These are phyloP conservation scores for Sporisorium reilianum DNA, from an alignment of 1,284 basidiomycete genomes.

Conservation along the genomic window DNA sequence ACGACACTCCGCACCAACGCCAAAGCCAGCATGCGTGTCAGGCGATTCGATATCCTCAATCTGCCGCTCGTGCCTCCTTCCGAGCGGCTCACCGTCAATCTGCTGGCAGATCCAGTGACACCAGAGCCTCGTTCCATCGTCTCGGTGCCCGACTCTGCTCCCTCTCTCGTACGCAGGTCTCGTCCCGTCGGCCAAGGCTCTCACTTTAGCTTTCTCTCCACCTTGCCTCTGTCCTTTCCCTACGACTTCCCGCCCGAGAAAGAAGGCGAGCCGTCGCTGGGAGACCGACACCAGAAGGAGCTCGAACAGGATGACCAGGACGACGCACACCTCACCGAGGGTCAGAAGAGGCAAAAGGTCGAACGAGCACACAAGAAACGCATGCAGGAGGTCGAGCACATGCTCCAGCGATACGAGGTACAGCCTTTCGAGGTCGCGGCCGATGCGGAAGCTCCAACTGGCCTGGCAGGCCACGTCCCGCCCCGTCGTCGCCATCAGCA, in stretches of 20 bases:
- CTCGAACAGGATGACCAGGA: slow-evolving; percentile 24
- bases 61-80: slow-evolving; percentile 77
- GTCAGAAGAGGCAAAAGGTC: slow-evolving; percentile 39
- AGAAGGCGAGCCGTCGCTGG: slow-evolving; percentile 44
- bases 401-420: slow-evolving; percentile 56
- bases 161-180: slow-evolving; percentile 76
- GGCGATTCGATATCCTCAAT: slow-evolving; percentile 46
- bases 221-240: slow-evolving; percentile 86
- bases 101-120: slow-evolving; percentile 78
- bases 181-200: slow-evolving; percentile 74
- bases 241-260: slow-evolving; percentile 75
- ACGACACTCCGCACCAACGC: neutral
- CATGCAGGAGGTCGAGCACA: slow-evolving; percentile 61
- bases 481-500: slow-evolving; percentile 43
- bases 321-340: slow-evolving; percentile 31
- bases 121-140: slow-evolving; percentile 73
- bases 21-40: slow-evolving; percentile 28
- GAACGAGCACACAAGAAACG: slow-evolving; percentile 40
- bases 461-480: slow-evolving; percentile 40
- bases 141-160: slow-evolving; percentile 67
- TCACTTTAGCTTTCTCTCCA: slow-evolving; percentile 85
- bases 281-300: slow-evolving; percentile 44
- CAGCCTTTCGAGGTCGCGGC: slow-evolving; percentile 26
- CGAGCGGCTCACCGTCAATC: slow-evolving; percentile 77
- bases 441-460: neutral